phyloP scores from a whole-genome alignment of 306 rosid species.

The Cicer pinnatifidum region DNA sequence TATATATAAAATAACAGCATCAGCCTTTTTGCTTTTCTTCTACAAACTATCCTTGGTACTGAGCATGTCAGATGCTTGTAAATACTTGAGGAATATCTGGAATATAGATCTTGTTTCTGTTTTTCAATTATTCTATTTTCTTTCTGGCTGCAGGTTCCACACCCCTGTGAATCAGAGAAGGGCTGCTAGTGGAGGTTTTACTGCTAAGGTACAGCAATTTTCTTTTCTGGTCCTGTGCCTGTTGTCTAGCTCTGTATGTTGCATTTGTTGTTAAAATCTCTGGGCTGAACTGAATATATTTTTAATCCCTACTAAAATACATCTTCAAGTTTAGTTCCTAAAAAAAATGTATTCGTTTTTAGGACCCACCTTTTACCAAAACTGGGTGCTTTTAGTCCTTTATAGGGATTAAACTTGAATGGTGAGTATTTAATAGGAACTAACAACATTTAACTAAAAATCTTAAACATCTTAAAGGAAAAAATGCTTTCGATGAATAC shows the following conservation, averaged over 20 bases:
- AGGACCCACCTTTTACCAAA: not conserved
- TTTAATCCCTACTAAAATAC: not conserved
- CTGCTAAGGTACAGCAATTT: conserved; percentile 57
- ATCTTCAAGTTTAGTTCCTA: not conserved
- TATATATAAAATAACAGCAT: conserved; percentile 10
- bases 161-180: conserved; percentile 62
- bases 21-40: conserved; percentile 6
- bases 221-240: conserved; percentile 25
- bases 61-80: conserved; percentile 39
- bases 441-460: not conserved
- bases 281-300: not conserved
- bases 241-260: conserved; percentile 18
- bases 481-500: not conserved
- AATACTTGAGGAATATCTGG: conserved; percentile 32
- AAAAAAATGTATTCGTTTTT: not conserved
- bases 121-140: conserved; percentile 40
- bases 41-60: not conserved
- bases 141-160: conserved; percentile 64
- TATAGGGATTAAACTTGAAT: not conserved
- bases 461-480: not conserved
- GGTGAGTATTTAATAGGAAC: not conserved
- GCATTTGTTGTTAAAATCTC: not conserved
- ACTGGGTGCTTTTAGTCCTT: too few species aligned
- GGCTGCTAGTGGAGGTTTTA: conserved; percentile 55
- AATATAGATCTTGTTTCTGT: conserved; percentile 29